These are phyloP conservation scores for Primulina huaijiensis DNA, from an alignment of 257 asterid genomes.

Conservation along the genomic window DNA sequence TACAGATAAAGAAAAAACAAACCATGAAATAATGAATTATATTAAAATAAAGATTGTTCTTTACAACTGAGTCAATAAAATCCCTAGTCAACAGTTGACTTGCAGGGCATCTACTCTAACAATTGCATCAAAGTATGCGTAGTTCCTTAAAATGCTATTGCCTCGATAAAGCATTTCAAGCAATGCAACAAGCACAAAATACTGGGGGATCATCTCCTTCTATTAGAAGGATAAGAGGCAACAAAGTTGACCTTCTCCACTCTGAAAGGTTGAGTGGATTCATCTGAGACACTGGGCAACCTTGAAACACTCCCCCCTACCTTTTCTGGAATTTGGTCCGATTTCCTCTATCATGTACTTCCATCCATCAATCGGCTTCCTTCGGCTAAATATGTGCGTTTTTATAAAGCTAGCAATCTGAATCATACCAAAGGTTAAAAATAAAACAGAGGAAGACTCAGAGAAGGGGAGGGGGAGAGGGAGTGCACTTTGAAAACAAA, in stretches of 20 bases:
- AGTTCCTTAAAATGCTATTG: background rate
- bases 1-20: no score
- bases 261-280: slow-evolving; percentile 74
- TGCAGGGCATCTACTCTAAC: no score
- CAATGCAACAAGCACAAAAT: background rate
- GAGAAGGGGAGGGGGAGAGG: no score
- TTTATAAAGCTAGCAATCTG: slow-evolving; percentile 95
- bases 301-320: slow-evolving; percentile 76
- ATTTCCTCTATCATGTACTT: slow-evolving; percentile 91
- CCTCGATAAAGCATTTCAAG: background rate
- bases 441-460: no score
- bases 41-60: no score
- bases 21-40: no score
- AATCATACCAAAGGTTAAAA: slow-evolving; percentile 12
- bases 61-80: no score
- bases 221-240: slow-evolving; percentile 24
- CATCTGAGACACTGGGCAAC: slow-evolving; percentile 69
- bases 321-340: slow-evolving; percentile 83
- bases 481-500: no score
- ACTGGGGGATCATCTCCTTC: slow-evolving; percentile 22
- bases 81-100: no score
- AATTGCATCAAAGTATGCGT: no score
- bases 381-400: slow-evolving; percentile 65
- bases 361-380: slow-evolving; percentile 94
- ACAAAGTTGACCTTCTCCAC: slow-evolving; percentile 49